These are phyloP conservation scores for Conticribra weissflogii DNA, from an alignment of 108 stramenopile genomes.

Conservation along the genomic window DNA sequence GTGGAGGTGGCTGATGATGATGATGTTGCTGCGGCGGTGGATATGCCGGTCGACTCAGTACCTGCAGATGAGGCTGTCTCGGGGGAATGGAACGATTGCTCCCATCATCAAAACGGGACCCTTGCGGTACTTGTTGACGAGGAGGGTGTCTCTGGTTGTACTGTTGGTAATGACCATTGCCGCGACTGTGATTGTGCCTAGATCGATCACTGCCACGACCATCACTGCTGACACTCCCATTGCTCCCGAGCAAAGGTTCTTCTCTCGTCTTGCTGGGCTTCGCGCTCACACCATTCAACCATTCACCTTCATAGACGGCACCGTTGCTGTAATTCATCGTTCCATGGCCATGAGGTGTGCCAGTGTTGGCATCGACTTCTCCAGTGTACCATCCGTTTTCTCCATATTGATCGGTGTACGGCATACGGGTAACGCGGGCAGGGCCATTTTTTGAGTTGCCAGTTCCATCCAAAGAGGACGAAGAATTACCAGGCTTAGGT, in stretches of 20 bases:
- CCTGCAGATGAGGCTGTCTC: not conserved
- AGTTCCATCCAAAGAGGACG: not conserved
- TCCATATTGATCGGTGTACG: constrained; percentile 35
- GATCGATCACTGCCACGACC: constrained; percentile 5
- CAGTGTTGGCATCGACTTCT: constrained; percentile 25
- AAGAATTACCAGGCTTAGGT: not conserved
- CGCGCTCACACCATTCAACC: constrained; percentile 30
- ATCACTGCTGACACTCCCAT: not conserved
- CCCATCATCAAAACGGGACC: constrained; percentile 29
- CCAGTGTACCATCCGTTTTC: constrained; percentile 51
- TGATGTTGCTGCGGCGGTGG: constrained; percentile 1
- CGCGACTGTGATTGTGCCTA: constrained; percentile 11
- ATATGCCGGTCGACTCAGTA: not conserved
- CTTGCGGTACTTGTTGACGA: not conserved
- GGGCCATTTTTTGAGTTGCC: constrained; percentile 2
- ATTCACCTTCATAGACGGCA: constrained; percentile 27
- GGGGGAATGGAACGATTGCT: not conserved
- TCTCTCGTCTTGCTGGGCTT: constrained; percentile 7
- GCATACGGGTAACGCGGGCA: constrained; percentile 46
- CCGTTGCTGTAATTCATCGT: constrained; percentile 50
- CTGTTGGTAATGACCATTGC: not conserved
- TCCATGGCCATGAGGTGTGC: constrained; percentile 35
- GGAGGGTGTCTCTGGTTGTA: constrained; percentile 1
- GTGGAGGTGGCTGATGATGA: constrained; percentile 7
- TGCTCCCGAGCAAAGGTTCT: constrained; percentile 1